Percentiles rank a stretch among this genome's conserved stretches.
phyloP scores from a whole-genome alignment of 208 protist genomes.

The Acanthamoeba castellanii region DNA sequence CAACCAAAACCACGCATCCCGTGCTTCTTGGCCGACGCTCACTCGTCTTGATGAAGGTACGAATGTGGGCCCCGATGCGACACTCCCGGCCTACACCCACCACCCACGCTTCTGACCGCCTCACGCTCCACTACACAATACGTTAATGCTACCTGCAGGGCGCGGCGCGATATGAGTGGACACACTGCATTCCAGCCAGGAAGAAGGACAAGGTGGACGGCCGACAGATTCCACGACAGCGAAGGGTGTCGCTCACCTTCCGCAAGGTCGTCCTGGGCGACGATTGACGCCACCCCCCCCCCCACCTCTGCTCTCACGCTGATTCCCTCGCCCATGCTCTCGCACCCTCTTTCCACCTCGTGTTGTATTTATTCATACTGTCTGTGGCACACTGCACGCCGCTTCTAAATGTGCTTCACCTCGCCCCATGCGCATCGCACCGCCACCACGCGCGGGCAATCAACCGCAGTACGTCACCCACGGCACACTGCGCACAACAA shows the following conservation, averaged over 20 bases:
- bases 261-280: not conserved
- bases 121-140: no score
- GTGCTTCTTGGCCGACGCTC: not conserved
- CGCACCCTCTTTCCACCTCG: no score
- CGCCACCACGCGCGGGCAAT: no score
- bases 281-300: not conserved
- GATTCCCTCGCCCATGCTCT: not conserved
- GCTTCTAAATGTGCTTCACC: no score
- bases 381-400: no score
- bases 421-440: no score
- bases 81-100: not conserved
- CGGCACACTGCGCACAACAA: no score
- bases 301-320: not conserved
- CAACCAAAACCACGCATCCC: slow-evolving; percentile 4
- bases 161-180: slow-evolving; percentile 43
- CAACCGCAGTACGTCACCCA: no score
- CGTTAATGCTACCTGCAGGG: not conserved
- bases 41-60: slow-evolving; percentile 42
- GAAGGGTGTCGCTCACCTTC: slow-evolving; percentile 61
- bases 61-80: not conserved
- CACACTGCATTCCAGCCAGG: slow-evolving; percentile 29
- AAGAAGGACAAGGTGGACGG: slow-evolving; percentile 57
- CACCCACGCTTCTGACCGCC: not conserved
- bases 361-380: no score
- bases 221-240: not conserved